phyloP scores from a whole-genome alignment of 2,329 filamentous ascomycete genomes.

The Beauveria medogensis region DNA sequence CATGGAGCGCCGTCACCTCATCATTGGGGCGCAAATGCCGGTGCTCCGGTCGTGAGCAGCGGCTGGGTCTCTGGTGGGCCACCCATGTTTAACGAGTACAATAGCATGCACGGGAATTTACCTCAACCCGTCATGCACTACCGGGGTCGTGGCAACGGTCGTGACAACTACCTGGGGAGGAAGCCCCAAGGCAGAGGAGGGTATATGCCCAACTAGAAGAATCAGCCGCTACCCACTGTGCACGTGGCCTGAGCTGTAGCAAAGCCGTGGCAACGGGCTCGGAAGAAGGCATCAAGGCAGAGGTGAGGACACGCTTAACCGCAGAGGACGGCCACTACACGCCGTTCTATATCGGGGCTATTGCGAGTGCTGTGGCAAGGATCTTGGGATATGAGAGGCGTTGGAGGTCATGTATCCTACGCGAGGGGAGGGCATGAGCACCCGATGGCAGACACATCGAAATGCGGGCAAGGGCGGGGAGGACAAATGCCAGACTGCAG shows the following conservation, averaged over 20 bases:
- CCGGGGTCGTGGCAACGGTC: not conserved
- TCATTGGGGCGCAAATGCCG: not conserved
- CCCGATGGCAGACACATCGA: no score
- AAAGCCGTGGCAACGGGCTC: no score
- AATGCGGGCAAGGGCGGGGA: not conserved
- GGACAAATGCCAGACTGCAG: not conserved
- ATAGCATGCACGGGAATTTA: not conserved
- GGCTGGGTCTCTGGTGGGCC: constrained; percentile 2
- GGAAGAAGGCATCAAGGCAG: not conserved
- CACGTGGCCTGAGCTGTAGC: not conserved
- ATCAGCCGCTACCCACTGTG: not conserved
- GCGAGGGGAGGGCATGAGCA: no score
- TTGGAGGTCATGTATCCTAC: no score
- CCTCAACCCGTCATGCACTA: not conserved
- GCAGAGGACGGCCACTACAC: no score
- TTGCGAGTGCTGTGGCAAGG: no score
- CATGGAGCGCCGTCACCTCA: not conserved
- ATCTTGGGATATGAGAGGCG: no score
- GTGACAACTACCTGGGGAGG: not conserved
- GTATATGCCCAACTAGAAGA: not conserved
- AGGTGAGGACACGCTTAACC: no score
- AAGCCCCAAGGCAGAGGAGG: not conserved
- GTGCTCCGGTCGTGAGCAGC: constrained; percentile 2
- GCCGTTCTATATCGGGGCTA: no score
- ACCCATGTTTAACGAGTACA: constrained; percentile 3